Conservation (phyloP, 2,329 filamentous ascomycete species). For the Fonsecaea pedrosoi region DNA sequence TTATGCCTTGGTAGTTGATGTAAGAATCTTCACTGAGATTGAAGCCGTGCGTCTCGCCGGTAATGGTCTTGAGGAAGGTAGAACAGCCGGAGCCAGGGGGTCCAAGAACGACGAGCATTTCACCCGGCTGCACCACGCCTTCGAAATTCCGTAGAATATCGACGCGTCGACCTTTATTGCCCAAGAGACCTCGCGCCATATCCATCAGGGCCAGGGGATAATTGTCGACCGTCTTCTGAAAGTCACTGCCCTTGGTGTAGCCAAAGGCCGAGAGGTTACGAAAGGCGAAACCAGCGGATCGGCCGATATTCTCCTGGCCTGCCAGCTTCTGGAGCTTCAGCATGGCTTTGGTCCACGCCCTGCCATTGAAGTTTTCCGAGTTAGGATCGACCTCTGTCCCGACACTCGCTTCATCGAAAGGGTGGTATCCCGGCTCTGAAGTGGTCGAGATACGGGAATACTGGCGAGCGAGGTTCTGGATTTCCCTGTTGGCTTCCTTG, state of each 20-base stretch:
- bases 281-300: constrained; percentile 52
- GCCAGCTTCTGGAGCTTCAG: constrained; percentile 36
- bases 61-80: constrained; percentile 82
- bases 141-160: constrained; percentile 40
- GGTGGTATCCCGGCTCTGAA: constrained; percentile 11
- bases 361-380: constrained; percentile 51
- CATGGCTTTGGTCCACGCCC: constrained; percentile 54
- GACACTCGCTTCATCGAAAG: constrained; percentile 37
- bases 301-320: constrained; percentile 36
- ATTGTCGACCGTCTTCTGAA: constrained; percentile 53
- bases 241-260: constrained; percentile 52
- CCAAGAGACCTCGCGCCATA: constrained; percentile 35
- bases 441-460: constrained; percentile 28
- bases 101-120: constrained; percentile 51
- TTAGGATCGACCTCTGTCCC: constrained; percentile 53
- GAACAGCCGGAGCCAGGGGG: constrained; percentile 65
- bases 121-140: constrained; percentile 40
- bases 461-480: constrained; percentile 26
- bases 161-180: constrained; percentile 26
- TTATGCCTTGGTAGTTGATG: constrained; percentile 75
- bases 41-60: constrained; percentile 82
- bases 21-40: constrained; percentile 72
- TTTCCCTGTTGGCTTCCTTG: constrained; percentile 22
- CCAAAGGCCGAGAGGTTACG: constrained; percentile 54
- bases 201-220: constrained; percentile 44